These are phyloP conservation scores for Talaromyces albobiverticillius DNA, from an alignment of 2,329 filamentous ascomycete species.

Conservation along the genomic window DNA sequence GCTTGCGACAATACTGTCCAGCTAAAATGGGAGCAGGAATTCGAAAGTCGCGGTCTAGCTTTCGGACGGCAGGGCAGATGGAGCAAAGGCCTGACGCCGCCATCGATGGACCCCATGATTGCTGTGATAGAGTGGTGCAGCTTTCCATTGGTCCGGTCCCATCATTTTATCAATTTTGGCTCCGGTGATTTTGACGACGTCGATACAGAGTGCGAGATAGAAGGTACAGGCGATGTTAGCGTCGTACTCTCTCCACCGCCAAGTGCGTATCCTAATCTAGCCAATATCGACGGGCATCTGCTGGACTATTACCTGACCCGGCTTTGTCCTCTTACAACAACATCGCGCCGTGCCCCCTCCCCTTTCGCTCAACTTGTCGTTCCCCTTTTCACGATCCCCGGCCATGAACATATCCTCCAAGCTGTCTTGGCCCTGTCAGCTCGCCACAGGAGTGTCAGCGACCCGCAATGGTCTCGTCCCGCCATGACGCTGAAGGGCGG, in stretches of 20 bases:
- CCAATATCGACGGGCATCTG: constrained; percentile 24
- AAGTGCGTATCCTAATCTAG: not conserved
- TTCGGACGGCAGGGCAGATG: constrained; percentile 44
- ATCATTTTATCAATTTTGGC: constrained; percentile 18
- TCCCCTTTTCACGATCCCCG: constrained; percentile 36
- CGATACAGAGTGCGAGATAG: constrained; percentile 11
- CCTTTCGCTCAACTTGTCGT: constrained; percentile 40
- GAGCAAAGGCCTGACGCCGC: constrained; percentile 28
- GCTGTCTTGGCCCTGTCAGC: constrained; percentile 39
- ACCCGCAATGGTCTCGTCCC: constrained; percentile 29
- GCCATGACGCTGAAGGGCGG: constrained; percentile 37
- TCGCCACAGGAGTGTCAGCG: constrained; percentile 34
- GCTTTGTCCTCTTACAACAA: constrained; percentile 39
- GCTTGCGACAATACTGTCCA: constrained; percentile 16
- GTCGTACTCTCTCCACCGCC: constrained; percentile 21
- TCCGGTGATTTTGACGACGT: constrained; percentile 17
- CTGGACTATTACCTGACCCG: constrained; percentile 42
- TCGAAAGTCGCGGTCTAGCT: constrained; percentile 38
- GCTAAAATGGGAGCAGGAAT: constrained; percentile 41
- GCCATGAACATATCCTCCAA: constrained; percentile 35
- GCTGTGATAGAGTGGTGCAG: constrained; percentile 11
- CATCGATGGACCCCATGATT: too few species aligned
- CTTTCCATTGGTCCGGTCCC: constrained; percentile 9
- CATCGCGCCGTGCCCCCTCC: constrained; percentile 32
- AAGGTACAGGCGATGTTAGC: constrained; percentile 13